Evolutionary conservation across 2,329 filamentous ascomycete genomes (phyloP).

Genomic region (Trichoderma asperellum): DNA sequence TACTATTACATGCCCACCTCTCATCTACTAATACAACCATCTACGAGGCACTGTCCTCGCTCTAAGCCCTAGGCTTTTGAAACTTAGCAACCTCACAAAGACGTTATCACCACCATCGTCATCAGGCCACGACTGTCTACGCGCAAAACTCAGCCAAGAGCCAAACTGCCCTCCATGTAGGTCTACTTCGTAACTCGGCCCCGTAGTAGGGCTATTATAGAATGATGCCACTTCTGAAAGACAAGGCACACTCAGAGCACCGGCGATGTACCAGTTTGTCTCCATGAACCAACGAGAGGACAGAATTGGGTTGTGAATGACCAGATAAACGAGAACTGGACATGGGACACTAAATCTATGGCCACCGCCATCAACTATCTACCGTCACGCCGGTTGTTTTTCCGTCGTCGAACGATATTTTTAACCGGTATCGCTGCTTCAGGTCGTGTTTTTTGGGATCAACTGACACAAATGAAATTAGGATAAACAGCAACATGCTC

Average conservation of each 20-base stretch:
- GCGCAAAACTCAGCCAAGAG: slow-evolving; percentile 6
- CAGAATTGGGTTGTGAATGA: background rate
- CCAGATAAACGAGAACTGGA: slow-evolving; percentile 1
- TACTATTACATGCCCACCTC: background rate
- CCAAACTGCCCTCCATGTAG: background rate
- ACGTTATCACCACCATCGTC: background rate
- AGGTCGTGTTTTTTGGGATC: background rate
- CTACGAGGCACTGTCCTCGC: background rate
- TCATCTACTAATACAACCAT: background rate
- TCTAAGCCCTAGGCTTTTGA: background rate
- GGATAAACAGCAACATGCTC: background rate
- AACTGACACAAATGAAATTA: background rate
- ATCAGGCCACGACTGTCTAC: background rate
- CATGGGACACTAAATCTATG: slow-evolving; percentile 2
- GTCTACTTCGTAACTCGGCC: background rate
- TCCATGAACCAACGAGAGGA: slow-evolving; percentile 22
- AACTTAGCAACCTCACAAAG: background rate
- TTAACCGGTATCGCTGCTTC: background rate
- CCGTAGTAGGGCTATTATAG: background rate
- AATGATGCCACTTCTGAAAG: background rate
- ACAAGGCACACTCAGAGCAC: background rate
- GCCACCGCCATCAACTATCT: slow-evolving; percentile 12
- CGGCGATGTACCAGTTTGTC: slow-evolving; percentile 9
- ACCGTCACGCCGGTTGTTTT: background rate
- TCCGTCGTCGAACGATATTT: background rate